Percentiles rank a stretch among this genome's conserved stretches.
phyloP scores from a whole-genome alignment of 2,329 filamentous ascomycete genomes.

The Aspergillus piperis region DNA sequence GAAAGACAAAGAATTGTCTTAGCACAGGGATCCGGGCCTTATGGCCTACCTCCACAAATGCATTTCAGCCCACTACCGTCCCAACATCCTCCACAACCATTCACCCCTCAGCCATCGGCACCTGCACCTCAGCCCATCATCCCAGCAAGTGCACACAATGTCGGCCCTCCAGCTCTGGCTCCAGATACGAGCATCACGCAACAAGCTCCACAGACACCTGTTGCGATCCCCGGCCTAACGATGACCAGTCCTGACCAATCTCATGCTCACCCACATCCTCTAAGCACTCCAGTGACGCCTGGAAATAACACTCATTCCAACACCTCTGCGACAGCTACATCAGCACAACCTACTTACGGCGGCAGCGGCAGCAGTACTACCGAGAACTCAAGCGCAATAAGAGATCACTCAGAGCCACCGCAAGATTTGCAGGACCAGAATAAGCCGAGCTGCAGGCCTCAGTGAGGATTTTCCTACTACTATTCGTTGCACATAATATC shows the following conservation, averaged over 20 bases:
- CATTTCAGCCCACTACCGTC: neutral
- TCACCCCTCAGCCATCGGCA: neutral
- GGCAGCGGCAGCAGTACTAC: too few species aligned
- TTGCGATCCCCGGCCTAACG: neutral
- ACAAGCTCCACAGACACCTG: neutral
- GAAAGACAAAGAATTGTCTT: conserved; percentile 16
- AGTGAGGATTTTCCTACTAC: neutral
- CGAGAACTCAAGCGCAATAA: neutral
- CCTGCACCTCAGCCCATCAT: neutral
- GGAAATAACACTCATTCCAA: neutral
- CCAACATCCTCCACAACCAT: neutral
- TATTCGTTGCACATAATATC: neutral
- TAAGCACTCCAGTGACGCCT: neutral
- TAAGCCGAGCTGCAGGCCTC: neutral
- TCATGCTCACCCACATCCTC: neutral
- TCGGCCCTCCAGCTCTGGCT: conserved; percentile 25
- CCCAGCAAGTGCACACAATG: conserved; percentile 13
- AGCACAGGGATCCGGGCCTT: neutral
- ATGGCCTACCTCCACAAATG: too few species aligned
- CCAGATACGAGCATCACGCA: conserved; percentile 25
- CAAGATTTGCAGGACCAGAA: neutral
- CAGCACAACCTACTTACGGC: neutral
- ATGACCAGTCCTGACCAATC: neutral
- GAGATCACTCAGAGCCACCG: neutral
- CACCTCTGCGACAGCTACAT: neutral